Percentiles rank a stretch among this genome's conserved stretches.
Conservation (phyloP, 164 flowering plant species). For the Chloranthus sessilifolius region DNA sequence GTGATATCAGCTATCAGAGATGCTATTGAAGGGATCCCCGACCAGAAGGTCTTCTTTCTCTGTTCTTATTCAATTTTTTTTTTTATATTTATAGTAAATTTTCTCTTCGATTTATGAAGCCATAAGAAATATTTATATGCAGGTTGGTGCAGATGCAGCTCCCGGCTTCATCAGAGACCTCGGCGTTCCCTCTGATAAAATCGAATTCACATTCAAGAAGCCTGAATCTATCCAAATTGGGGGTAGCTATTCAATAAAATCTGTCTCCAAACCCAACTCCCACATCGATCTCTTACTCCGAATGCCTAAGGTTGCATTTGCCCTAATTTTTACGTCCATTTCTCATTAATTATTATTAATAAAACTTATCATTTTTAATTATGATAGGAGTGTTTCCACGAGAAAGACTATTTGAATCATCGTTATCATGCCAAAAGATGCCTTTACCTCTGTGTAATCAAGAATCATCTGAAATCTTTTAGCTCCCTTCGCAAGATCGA, state of each 20-base stretch:
- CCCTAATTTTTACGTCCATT: background rate
- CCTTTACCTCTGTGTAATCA: conserved; percentile 71
- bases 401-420: conserved; percentile 84
- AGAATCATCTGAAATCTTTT: conserved; percentile 47
- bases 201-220: conserved; percentile 65
- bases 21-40: conserved; percentile 50
- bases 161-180: conserved; percentile 73
- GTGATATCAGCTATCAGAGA: conserved; percentile 54
- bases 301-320: conserved; percentile 71
- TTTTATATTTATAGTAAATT: background rate
- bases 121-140: background rate
- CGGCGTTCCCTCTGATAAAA: conserved; percentile 55
- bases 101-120: background rate
- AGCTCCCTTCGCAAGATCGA: conserved; percentile 39
- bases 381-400: conserved; percentile 76
- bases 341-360: background rate
- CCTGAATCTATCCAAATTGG: conserved; percentile 55
- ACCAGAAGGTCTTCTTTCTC: conserved; percentile 31
- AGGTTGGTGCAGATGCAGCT: conserved; percentile 71
- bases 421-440: conserved; percentile 93
- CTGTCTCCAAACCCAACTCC: conserved; percentile 53
- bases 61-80: background rate
- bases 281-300: conserved; percentile 65
- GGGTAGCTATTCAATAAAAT: conserved; percentile 65
- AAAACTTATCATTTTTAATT: background rate